A percentile compares a stretch with the other conserved stretches of the same genome.
Evolutionary conservation across 163 green algal genomes (phyloP).

Genomic region (Picocystis sp.): DNA sequence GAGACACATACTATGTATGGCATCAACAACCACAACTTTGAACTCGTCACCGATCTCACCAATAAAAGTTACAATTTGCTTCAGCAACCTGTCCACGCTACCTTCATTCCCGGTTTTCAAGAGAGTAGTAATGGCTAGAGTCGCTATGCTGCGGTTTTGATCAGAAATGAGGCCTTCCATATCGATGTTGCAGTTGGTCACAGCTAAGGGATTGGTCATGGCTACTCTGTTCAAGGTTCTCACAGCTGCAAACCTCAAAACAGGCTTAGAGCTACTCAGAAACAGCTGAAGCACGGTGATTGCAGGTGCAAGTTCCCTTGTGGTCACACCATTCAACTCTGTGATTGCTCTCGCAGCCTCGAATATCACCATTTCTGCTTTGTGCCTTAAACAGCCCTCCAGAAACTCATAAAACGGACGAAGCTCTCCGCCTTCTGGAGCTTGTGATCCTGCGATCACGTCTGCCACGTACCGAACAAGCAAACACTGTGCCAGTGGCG

Average conservation of each 20-base stretch:
- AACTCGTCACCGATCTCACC: slow-evolving; percentile 91
- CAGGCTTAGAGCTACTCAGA: slow-evolving; percentile 82
- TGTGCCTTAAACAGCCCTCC: slow-evolving; percentile 87
- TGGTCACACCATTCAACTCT: slow-evolving; percentile 67
- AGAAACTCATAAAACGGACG: slow-evolving; percentile 96
- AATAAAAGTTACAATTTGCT: slow-evolving; percentile 98
- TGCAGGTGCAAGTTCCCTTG: slow-evolving; percentile 52
- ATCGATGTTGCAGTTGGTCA: slow-evolving; percentile 97
- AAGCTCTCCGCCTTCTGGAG: slow-evolving; percentile 19
- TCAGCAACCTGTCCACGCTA: slow-evolving; percentile 90
- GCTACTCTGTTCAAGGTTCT: slow-evolving; percentile 75
- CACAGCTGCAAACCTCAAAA: slow-evolving; percentile 85
- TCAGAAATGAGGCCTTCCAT: slow-evolving; percentile 94
- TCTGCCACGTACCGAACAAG: slow-evolving; percentile 67
- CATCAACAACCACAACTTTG: slow-evolving; percentile 92
- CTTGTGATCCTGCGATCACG: slow-evolving; percentile 20
- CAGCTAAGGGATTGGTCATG: slow-evolving; percentile 73
- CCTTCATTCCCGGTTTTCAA: slow-evolving; percentile 92
- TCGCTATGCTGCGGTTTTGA: slow-evolving; percentile 84
- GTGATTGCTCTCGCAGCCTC: slow-evolving; percentile 89
- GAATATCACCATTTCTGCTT: slow-evolving; percentile 90
- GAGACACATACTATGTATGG: slow-evolving; percentile 80
- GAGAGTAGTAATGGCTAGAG: slow-evolving; percentile 91
- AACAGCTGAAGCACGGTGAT: slow-evolving; percentile 98
- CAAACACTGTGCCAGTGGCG: slow-evolving; percentile 84